phyloP scores from a whole-genome alignment of 164 flowering plant species.

The Dillenia suffruticosa region DNA sequence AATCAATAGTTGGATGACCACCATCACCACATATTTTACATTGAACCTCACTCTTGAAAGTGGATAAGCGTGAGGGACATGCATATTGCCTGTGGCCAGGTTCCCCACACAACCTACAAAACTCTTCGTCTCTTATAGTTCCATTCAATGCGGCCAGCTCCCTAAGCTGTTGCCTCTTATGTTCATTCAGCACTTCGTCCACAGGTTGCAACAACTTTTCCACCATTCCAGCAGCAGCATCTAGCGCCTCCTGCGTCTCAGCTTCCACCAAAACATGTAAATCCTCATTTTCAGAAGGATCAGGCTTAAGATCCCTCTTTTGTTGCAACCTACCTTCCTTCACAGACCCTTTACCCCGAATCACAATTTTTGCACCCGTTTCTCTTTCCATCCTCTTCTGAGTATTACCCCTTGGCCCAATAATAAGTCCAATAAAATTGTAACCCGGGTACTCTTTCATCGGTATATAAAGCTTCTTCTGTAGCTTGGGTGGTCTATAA shows the following conservation, averaged over 20 bases:
- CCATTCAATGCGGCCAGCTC: slow-evolving; percentile 96
- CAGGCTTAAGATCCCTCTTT: slow-evolving; percentile 78
- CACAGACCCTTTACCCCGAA: slow-evolving; percentile 88
- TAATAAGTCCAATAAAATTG: slow-evolving; percentile 88
- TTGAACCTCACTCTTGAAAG: slow-evolving; percentile 88
- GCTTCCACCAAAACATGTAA: slow-evolving; percentile 96
- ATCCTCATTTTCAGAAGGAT: slow-evolving; percentile 88
- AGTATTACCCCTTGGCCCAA: slow-evolving; percentile 98
- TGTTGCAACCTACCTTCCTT: slow-evolving; percentile 91
- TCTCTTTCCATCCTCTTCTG: slow-evolving; percentile 97
- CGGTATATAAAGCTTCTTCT: slow-evolving; percentile 90
- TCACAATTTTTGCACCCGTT: slow-evolving; percentile 92
- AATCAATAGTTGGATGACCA: slow-evolving; percentile 96
- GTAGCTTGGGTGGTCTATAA: slow-evolving; percentile 89
- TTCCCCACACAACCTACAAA: slow-evolving; percentile 91
- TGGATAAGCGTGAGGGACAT: slow-evolving; percentile 73
- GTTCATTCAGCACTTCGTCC: slow-evolving; percentile 92
- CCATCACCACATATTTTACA: slow-evolving; percentile 96
- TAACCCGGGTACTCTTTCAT: slow-evolving; percentile 97
- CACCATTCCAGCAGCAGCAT: slow-evolving; percentile 95
- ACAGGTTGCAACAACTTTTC: slow-evolving; percentile 95
- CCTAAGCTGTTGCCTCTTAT: slow-evolving; percentile 88
- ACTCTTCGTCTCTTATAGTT: slow-evolving; percentile 91
- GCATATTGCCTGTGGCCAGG: slow-evolving; percentile 93
- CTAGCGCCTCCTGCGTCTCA: slow-evolving; percentile 82